These are phyloP conservation scores for Prillingera fragicola DNA, from an alignment of 1,284 basidiomycete species.

Conservation along the genomic window DNA sequence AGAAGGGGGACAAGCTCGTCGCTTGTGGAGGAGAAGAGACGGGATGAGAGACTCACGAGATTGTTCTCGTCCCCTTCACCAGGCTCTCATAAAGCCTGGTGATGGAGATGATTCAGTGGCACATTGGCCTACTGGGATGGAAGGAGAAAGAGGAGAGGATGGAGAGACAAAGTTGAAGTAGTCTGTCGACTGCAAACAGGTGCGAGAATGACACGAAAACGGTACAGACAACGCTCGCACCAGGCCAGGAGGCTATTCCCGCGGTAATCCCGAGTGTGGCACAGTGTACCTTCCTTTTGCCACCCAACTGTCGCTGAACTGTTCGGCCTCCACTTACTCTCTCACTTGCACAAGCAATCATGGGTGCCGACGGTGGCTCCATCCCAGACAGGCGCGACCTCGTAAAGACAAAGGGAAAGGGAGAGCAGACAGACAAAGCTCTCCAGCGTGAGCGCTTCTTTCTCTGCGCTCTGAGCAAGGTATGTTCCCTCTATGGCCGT, in stretches of 20 bases:
- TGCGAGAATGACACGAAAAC: slow-evolving; percentile 2
- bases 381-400: slow-evolving; percentile 48
- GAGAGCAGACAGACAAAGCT: slow-evolving; percentile 71
- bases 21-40: too few relatives aligned
- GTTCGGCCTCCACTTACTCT: neutral
- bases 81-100: slow-evolving; percentile 10
- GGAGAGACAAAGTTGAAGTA: neutral
- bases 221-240: slow-evolving; percentile 2
- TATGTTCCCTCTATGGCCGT: slow-evolving; percentile 40
- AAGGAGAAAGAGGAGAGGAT: neutral
- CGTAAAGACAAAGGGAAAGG: slow-evolving; percentile 45
- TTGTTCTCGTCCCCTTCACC: slow-evolving; percentile 9
- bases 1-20: too few relatives aligned
- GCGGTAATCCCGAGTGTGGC: slow-evolving; percentile 1
- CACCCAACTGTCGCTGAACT: slow-evolving; percentile 6
- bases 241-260: neutral
- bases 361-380: slow-evolving; percentile 48
- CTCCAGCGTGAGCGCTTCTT: slow-evolving; percentile 80
- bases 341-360: slow-evolving; percentile 11
- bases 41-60: slow-evolving; percentile 5
- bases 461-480: slow-evolving; percentile 88
- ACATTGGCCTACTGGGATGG: slow-evolving; percentile 1
- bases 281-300: slow-evolving; percentile 4
- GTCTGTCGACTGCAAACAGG: neutral
- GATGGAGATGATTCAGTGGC: slow-evolving; percentile 3